phyloP scores from a whole-genome alignment of 2,329 filamentous ascomycete genomes.

The Verticillium zaregamsianum region DNA sequence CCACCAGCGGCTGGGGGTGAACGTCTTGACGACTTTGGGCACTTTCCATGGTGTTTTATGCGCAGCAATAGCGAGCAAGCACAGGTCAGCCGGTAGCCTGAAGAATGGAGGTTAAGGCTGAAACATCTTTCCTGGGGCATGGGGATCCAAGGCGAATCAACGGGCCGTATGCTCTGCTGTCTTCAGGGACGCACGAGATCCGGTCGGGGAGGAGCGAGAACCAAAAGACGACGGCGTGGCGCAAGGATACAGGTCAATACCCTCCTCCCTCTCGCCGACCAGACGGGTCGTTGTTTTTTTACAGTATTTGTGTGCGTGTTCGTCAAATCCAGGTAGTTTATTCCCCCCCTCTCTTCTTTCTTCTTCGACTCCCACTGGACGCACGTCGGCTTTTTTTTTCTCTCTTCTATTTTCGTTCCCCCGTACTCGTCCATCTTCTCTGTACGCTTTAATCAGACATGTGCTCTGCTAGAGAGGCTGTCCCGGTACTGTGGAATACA shows the following conservation, averaged over 20 bases:
- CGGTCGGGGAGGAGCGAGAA: not conserved
- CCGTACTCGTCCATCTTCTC: slow-evolving; percentile 21
- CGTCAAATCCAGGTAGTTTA: not conserved
- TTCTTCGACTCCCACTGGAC: not conserved
- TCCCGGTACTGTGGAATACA: not conserved
- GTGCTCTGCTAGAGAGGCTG: slow-evolving; percentile 1
- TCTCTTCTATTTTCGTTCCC: not conserved
- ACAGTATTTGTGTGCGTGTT: slow-evolving; percentile 1
- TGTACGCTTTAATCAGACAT: slow-evolving; percentile 33
- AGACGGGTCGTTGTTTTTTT: not conserved
- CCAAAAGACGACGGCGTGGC: slow-evolving; percentile 1
- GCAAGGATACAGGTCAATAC: slow-evolving; percentile 3
- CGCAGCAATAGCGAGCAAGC: not conserved
- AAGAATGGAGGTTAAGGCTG: not conserved
- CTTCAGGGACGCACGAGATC: not conserved
- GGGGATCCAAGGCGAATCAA: not conserved
- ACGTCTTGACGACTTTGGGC: not conserved
- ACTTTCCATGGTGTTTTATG: not conserved
- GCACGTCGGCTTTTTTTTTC: not conserved
- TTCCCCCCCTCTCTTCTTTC: not conserved
- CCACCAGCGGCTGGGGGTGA: not conserved
- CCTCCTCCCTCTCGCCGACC: not conserved
- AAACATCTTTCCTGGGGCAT: not conserved
- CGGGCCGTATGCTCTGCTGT: not conserved
- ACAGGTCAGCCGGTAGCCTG: not conserved